Conservation (phyloP, 2,329 filamentous ascomycete species). For the Colletotrichum lupini region DNA sequence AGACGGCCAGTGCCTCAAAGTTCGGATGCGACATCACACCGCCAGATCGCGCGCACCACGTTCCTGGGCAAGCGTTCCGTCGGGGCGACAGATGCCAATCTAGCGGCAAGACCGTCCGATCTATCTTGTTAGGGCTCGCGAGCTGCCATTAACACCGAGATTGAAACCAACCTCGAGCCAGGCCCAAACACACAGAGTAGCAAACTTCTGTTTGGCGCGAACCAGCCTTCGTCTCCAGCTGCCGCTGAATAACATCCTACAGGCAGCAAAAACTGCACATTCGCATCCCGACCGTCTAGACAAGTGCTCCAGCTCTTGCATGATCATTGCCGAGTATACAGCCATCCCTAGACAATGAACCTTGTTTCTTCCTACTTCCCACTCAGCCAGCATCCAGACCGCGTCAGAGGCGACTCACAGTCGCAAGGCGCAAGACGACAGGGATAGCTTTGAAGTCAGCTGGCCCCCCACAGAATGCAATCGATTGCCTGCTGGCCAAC, state of each 20-base stretch:
- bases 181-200: slow-evolving; percentile 25
- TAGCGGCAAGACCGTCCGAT: slow-evolving; percentile 28
- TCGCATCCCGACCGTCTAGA: background rate
- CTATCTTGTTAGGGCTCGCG: slow-evolving; percentile 24
- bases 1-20: slow-evolving; percentile 10
- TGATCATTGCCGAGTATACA: slow-evolving; percentile 9
- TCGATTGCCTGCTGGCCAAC: slow-evolving; percentile 20
- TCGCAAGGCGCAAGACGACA: slow-evolving; percentile 13
- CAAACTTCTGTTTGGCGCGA: slow-evolving; percentile 15
- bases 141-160: slow-evolving; percentile 27
- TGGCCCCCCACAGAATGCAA: slow-evolving; percentile 7
- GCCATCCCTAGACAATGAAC: background rate
- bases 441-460: slow-evolving; percentile 13
- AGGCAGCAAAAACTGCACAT: background rate
- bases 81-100: slow-evolving; percentile 10
- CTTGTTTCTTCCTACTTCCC: background rate
- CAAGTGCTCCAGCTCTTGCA: background rate
- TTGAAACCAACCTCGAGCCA: slow-evolving; percentile 33
- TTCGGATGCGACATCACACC: slow-evolving; percentile 24
- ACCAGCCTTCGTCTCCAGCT: slow-evolving; percentile 8
- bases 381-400: slow-evolving; percentile 10
- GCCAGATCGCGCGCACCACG: slow-evolving; percentile 16
- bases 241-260: background rate
- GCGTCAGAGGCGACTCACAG: slow-evolving; percentile 15
- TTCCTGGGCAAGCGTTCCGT: background rate